Evolutionary conservation across 1,139 yeast species (phyloP).

Genomic region (Saccharomyces hybrid): DNA sequence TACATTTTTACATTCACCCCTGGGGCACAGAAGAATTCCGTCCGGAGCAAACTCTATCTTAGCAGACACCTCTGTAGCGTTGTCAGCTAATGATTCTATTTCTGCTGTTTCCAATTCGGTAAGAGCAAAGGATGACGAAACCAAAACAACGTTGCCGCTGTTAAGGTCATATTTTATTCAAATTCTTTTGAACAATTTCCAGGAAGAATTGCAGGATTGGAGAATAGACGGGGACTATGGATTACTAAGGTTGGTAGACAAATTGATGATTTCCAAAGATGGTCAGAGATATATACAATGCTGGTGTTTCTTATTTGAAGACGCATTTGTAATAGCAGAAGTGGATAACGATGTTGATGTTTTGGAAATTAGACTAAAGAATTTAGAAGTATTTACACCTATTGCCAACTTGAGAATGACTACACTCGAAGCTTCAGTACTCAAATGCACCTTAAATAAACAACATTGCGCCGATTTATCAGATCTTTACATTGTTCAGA

Average conservation of each 20-base stretch:
- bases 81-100: slow-evolving; percentile 11
- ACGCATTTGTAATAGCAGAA: slow-evolving; percentile 17
- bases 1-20: background rate
- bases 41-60: slow-evolving; percentile 11
- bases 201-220: slow-evolving; percentile 13
- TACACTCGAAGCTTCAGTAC: slow-evolving; percentile 20
- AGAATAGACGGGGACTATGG: slow-evolving; percentile 26
- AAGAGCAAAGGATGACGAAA: slow-evolving; percentile 4
- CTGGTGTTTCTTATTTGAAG: slow-evolving; percentile 26
- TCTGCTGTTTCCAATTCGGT: slow-evolving; percentile 4
- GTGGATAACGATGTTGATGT: slow-evolving; percentile 7
- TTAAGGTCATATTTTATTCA: slow-evolving; percentile 25
- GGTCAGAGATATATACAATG: slow-evolving; percentile 12
- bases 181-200: slow-evolving; percentile 16
- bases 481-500: slow-evolving; percentile 8
- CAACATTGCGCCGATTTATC: slow-evolving; percentile 2
- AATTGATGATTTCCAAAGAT: slow-evolving; percentile 20
- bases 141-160: slow-evolving; percentile 17
- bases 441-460: slow-evolving; percentile 11
- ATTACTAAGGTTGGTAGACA: slow-evolving; percentile 25
- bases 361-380: slow-evolving; percentile 7
- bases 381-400: slow-evolving; percentile 10
- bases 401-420: slow-evolving; percentile 14
- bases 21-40: background rate
- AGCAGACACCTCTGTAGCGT: slow-evolving; percentile 11